Evolutionary conservation across 2,329 filamentous ascomycete species (phyloP).

Genomic region (Diaporthe capsici): DNA sequence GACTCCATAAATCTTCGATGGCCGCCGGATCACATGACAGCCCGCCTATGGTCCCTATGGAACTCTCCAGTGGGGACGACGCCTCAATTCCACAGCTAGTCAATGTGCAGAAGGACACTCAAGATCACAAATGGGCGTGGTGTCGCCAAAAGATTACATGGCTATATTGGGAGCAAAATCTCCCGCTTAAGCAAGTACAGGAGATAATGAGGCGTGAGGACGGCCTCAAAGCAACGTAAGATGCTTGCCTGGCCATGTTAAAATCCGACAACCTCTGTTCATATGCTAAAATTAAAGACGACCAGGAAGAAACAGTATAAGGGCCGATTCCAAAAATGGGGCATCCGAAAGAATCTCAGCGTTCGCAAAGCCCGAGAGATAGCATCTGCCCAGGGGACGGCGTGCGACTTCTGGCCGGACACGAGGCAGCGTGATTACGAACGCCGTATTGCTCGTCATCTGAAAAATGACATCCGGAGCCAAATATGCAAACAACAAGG

Average conservation of each 20-base stretch:
- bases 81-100: neutral
- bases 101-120: neutral
- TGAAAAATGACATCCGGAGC: neutral
- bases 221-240: slow-evolving; percentile 34
- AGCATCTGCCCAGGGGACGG: neutral
- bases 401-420: slow-evolving; percentile 22
- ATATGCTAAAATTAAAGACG: neutral
- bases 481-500: too few relatives aligned
- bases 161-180: slow-evolving; percentile 30
- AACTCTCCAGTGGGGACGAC: neutral
- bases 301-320: slow-evolving; percentile 25
- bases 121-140: slow-evolving; percentile 6
- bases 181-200: slow-evolving; percentile 24
- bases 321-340: slow-evolving; percentile 29
- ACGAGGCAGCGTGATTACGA: slow-evolving; percentile 15
- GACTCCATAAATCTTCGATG: neutral
- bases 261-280: neutral
- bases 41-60: too few relatives aligned
- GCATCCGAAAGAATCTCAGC: slow-evolving; percentile 32
- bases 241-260: neutral
- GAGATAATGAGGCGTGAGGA: slow-evolving; percentile 16
- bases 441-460: slow-evolving; percentile 27
- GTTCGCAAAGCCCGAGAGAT: slow-evolving; percentile 18
- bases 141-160: slow-evolving; percentile 13
- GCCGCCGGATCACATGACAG: neutral